Percentiles rank a stretch among this genome's conserved stretches.
Evolutionary conservation across 129 eudicot species (phyloP).

Genomic region (Arctium minus): DNA sequence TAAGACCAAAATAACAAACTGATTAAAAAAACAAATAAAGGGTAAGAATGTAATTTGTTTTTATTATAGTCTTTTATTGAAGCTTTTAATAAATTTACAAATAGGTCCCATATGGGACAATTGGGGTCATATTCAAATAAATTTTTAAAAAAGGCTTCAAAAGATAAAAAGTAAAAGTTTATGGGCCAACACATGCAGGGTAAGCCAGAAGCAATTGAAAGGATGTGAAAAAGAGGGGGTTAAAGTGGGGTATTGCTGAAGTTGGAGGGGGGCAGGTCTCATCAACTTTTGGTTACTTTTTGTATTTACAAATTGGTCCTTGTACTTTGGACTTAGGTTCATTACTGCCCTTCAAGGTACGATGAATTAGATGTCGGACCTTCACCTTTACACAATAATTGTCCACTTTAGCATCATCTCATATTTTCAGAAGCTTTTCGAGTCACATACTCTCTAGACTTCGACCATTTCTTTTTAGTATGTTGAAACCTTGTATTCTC

Average conservation of each 20-base stretch:
- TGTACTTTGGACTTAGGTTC: background rate
- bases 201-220: constrained; percentile 22
- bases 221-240: constrained; percentile 20
- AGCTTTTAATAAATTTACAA: background rate
- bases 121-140: background rate
- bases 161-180: constrained; percentile 23
- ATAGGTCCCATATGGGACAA: background rate
- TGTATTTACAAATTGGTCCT: background rate
- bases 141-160: constrained; percentile 3
- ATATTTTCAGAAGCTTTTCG: too few species aligned
- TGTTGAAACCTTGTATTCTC: too few species aligned
- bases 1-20: background rate
- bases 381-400: background rate
- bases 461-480: too few species aligned
- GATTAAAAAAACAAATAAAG: background rate
- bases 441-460: too few species aligned
- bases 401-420: background rate
- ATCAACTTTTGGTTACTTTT: constrained; percentile 9
- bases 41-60: background rate
- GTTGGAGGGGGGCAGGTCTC: constrained; percentile 15
- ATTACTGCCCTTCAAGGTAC: background rate
- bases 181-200: constrained; percentile 33
- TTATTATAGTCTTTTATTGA: background rate
- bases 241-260: constrained; percentile 27
- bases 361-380: background rate